Conservation (phyloP, 1,139 yeast genomes). For the Pichia sp. region DNA sequence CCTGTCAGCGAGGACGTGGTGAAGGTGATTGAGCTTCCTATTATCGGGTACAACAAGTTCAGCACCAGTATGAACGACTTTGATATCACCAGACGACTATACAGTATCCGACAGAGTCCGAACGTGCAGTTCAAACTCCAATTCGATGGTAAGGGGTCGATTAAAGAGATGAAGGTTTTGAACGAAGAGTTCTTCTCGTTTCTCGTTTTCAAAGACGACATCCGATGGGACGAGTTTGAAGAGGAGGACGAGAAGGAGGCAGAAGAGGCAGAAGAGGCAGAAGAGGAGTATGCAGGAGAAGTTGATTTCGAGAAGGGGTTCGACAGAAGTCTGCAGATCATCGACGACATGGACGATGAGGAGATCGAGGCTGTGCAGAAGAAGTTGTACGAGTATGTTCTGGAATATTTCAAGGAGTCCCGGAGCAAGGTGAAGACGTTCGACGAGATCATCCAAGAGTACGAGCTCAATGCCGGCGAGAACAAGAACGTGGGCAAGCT, state of each 20-base stretch:
- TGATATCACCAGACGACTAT: constrained; percentile 19
- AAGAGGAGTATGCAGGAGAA: constrained; percentile 5
- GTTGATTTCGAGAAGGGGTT: constrained; percentile 11
- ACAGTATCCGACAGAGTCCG: constrained; percentile 30
- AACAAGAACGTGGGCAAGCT: constrained; percentile 18
- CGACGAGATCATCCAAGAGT: constrained; percentile 16
- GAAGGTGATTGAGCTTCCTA: constrained; percentile 29
- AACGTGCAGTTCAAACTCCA: constrained; percentile 34
- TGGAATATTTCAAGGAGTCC: constrained; percentile 19
- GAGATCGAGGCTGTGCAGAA: constrained; percentile 22
- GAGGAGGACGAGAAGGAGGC: constrained; percentile 13
- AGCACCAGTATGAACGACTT: constrained; percentile 10
- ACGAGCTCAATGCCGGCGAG: constrained; percentile 23
- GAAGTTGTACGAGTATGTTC: constrained; percentile 25
- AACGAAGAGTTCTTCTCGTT: constrained; percentile 32
- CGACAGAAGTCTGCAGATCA: constrained; percentile 15
- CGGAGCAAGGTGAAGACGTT: constrained; percentile 14
- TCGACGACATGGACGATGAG: constrained; percentile 20
- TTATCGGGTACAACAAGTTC: constrained; percentile 26
- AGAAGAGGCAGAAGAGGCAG: constrained; percentile 10
- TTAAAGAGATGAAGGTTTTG: constrained; percentile 25
- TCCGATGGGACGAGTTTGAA: constrained; percentile 20
- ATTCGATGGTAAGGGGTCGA: constrained; percentile 21
- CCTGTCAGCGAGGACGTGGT: constrained; percentile 34
- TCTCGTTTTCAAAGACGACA: constrained; percentile 24